Evolutionary conservation across 139 green algal species (phyloP).

Genomic region (Marvania coccoides): DNA sequence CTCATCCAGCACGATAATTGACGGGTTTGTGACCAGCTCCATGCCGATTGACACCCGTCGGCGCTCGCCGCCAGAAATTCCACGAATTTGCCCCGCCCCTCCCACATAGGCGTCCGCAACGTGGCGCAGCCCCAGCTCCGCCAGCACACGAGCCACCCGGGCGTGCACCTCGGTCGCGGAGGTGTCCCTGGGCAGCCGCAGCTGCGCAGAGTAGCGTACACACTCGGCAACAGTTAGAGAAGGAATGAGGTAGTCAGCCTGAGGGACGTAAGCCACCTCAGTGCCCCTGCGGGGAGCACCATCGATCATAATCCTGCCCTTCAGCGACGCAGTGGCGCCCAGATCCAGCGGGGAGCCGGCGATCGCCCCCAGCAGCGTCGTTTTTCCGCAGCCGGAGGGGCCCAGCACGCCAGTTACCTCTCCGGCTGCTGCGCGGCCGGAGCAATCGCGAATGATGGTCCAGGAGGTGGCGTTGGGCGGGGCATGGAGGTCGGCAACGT

Average conservation of each 20-base stretch:
- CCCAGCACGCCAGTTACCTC: conserved; percentile 30
- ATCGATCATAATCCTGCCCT: conserved; percentile 19
- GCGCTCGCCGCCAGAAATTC: conserved; percentile 24
- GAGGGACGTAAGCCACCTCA: conserved; percentile 59
- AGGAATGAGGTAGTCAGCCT: conserved; percentile 63
- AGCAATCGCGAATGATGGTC: conserved; percentile 14
- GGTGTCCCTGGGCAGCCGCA: conserved; percentile 42
- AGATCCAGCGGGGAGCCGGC: conserved; percentile 20
- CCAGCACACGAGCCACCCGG: conserved; percentile 33
- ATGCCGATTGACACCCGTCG: conserved; percentile 65
- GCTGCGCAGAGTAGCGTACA: conserved; percentile 52
- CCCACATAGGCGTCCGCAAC: conserved; percentile 33
- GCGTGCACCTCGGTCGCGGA: conserved; percentile 10
- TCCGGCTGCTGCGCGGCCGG: conserved; percentile 2
- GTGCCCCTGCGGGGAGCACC: not conserved
- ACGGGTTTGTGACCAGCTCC: conserved; percentile 63
- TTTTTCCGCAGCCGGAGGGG: conserved; percentile 62
- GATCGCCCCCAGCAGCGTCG: conserved; percentile 56
- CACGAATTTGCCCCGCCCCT: conserved; percentile 26
- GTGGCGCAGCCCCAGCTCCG: conserved; percentile 39
- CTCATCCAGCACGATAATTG: conserved; percentile 46
- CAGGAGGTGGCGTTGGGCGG: not conserved
- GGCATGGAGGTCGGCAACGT: conserved; percentile 14
- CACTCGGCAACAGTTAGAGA: conserved; percentile 68
- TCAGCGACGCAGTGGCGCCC: not conserved